Conservation (phyloP, 768 basidiomycete species). For the Stropharia rugosoannulata region DNA sequence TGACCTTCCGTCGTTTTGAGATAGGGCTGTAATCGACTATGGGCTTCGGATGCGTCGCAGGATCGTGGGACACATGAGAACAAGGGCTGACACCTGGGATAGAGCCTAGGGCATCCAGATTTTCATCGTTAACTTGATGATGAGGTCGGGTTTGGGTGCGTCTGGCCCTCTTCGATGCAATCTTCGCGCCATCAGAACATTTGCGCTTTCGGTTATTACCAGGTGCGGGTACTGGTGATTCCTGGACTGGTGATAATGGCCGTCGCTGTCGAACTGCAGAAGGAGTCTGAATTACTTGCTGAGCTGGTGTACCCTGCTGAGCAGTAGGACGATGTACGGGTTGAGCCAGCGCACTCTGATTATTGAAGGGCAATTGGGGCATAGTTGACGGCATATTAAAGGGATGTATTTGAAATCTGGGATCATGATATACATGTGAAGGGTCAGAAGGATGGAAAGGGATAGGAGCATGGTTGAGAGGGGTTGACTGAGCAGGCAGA, state of each 20-base stretch:
- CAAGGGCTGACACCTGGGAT: constrained; percentile 5
- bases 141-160: background rate
- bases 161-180: background rate
- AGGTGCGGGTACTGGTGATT: constrained; percentile 1
- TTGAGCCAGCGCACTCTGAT: background rate
- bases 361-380: background rate
- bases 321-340: background rate
- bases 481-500: background rate
- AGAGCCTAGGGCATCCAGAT: background rate
- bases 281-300: background rate
- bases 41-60: constrained; percentile 1
- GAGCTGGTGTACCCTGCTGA: background rate
- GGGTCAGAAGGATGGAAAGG: background rate
- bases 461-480: background rate
- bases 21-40: constrained; percentile 7
- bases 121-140: constrained; percentile 1
- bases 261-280: background rate
- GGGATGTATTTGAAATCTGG: background rate
- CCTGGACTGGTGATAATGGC: background rate
- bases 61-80: background rate
- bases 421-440: background rate
- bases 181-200: background rate
- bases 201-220: constrained; percentile 1
- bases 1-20: background rate
- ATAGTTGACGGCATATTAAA: background rate